These are phyloP conservation scores for Aspergillus sparsus DNA, from an alignment of 495 filamentous ascomycete genomes.

Conservation along the genomic window DNA sequence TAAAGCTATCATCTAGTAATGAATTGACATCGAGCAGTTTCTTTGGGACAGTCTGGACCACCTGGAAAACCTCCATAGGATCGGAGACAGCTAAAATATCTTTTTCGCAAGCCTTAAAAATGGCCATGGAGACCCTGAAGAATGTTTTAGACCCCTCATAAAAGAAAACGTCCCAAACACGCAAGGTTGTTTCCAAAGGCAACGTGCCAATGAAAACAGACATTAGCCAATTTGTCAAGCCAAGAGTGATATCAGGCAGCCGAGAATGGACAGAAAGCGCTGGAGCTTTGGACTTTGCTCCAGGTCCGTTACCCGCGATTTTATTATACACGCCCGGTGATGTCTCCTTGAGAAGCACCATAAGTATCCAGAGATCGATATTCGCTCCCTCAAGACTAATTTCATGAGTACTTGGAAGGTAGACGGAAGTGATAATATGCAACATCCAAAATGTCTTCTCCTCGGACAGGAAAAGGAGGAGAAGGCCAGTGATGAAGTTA, in stretches of 20 bases:
- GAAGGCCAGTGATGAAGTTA: conserved; percentile 93
- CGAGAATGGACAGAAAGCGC: conserved; percentile 57
- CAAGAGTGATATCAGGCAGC: conserved; percentile 86
- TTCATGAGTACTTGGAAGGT: conserved; percentile 91
- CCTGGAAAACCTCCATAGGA: conserved; percentile 94
- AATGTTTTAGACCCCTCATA: conserved; percentile 94
- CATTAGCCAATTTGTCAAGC: conserved; percentile 99
- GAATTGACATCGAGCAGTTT: conserved; percentile 75
- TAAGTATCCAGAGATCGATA: conserved; percentile 91
- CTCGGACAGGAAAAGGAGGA: conserved; percentile 90
- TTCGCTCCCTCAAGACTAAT: conserved; percentile 90
- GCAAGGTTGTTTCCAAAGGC: conserved; percentile 84
- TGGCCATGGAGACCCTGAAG: conserved; percentile 87
- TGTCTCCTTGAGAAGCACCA: conserved; percentile 79
- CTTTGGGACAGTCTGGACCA: conserved; percentile 88
- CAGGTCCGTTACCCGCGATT: conserved; percentile 74
- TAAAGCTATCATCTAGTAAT: conserved; percentile 79
- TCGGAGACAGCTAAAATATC: conserved; percentile 80
- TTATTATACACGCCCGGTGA: conserved; percentile 86
- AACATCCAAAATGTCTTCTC: conserved; percentile 95
- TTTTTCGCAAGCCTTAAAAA: conserved; percentile 87
- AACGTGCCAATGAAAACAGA: conserved; percentile 89
- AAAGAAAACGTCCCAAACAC: conserved; percentile 95
- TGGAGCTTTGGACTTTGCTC: conserved; percentile 40
- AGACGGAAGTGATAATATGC: conserved; percentile 83